Evolutionary conservation across 768 basidiomycete genomes (phyloP).

Genomic region (Leccinum boreale): DNA sequence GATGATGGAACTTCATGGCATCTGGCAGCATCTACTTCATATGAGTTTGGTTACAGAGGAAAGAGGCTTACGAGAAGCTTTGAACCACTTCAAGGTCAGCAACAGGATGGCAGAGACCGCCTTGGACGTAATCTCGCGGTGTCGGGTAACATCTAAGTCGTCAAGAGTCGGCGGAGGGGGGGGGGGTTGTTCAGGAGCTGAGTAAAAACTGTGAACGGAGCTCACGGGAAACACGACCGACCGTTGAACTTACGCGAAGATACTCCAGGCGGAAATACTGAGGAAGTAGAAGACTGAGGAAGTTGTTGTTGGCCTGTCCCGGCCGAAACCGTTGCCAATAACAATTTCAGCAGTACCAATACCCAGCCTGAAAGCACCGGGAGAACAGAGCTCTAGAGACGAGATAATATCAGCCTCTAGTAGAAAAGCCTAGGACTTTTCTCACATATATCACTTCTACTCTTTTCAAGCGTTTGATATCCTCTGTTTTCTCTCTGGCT

Average conservation of each 20-base stretch:
- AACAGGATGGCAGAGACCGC: constrained; percentile 94
- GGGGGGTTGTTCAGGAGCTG: constrained; percentile 62
- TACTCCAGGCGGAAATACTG: constrained; percentile 69
- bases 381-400: constrained; percentile 69
- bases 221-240: neutral
- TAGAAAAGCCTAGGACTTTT: neutral
- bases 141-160: constrained; percentile 89
- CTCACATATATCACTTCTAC: constrained; percentile 93
- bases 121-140: constrained; percentile 97
- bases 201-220: constrained; percentile 6
- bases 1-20: constrained; percentile 97
- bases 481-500: constrained; percentile 67
- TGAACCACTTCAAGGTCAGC: constrained; percentile 95
- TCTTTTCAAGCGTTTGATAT: constrained; percentile 82
- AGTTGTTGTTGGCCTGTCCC: constrained; percentile 51
- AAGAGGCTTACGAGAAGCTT: constrained; percentile 81
- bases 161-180: constrained; percentile 75
- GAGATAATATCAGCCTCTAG: neutral
- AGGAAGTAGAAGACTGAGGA: constrained; percentile 65
- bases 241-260: constrained; percentile 50
- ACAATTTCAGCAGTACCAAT: constrained; percentile 85
- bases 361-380: constrained; percentile 89
- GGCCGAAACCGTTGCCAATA: constrained; percentile 91
- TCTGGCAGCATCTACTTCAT: constrained; percentile 46
- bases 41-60: neutral